Percentiles rank a stretch among this genome's conserved stretches.
phyloP scores from a whole-genome alignment of 257 asterid species.

The Solanum gracilifrons region DNA sequence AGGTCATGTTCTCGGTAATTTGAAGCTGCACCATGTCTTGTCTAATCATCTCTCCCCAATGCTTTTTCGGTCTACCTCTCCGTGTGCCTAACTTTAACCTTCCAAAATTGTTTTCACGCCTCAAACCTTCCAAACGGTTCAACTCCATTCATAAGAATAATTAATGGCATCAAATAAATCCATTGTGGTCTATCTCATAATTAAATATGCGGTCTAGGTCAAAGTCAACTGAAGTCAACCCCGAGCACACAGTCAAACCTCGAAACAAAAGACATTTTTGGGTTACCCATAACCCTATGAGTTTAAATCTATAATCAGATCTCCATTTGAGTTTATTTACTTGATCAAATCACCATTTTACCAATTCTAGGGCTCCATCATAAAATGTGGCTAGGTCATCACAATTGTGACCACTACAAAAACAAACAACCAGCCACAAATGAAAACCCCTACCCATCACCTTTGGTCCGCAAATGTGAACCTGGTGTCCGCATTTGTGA shows the following conservation, averaged over 20 bases:
- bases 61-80: not conserved
- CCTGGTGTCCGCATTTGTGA: not conserved
- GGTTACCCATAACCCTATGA: not conserved
- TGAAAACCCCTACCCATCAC: not conserved
- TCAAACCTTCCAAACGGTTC: not conserved
- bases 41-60: not conserved
- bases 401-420: not conserved
- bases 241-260: not conserved
- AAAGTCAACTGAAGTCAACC: not conserved
- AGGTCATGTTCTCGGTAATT: not conserved
- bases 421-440: not conserved
- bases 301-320: not conserved
- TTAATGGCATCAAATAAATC: not conserved
- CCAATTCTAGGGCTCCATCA: not conserved
- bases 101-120: not conserved
- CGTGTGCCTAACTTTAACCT: not conserved
- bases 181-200: not conserved
- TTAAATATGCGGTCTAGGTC: not conserved
- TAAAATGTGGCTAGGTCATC: not conserved
- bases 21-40: not conserved
- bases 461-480: not conserved
- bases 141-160: not conserved
- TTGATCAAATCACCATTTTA: not conserved
- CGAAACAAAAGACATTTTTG: not conserved
- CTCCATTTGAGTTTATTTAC: not conserved